Evolutionary conservation across 352 stramenopile species (phyloP).

Genomic region (Pythium dissimile): DNA sequence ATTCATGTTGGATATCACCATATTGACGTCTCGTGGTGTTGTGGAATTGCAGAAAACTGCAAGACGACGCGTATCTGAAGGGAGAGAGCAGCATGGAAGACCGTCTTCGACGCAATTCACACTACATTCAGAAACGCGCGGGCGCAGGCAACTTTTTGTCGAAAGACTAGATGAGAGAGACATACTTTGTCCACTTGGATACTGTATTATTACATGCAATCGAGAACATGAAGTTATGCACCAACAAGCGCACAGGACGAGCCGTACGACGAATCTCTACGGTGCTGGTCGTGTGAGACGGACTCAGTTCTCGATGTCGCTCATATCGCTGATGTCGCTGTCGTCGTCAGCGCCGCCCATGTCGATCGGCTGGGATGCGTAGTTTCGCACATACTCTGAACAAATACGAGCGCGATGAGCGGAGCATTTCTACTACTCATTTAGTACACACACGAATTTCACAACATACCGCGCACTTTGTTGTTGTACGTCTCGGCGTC

Average conservation of each 20-base stretch:
- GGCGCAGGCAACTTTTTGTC: slow-evolving; percentile 77
- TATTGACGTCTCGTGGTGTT: background rate
- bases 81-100: slow-evolving; percentile 65
- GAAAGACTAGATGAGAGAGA: slow-evolving; percentile 58
- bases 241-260: background rate
- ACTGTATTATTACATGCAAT: background rate
- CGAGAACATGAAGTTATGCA: background rate
- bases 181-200: background rate
- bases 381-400: slow-evolving; percentile 77
- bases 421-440: too few relatives aligned
- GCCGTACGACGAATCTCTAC: slow-evolving; percentile 10
- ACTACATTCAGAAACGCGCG: slow-evolving; percentile 85
- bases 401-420: background rate
- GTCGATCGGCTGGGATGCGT: slow-evolving; percentile 70
- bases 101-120: slow-evolving; percentile 69
- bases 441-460: background rate
- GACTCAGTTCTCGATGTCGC: slow-evolving; percentile 50
- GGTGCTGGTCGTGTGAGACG: background rate
- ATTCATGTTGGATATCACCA: background rate
- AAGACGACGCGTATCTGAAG: slow-evolving; percentile 68
- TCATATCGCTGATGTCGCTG: slow-evolving; percentile 85
- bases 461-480: slow-evolving; percentile 79
- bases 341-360: slow-evolving; percentile 70
- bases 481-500: slow-evolving; percentile 83
- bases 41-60: slow-evolving; percentile 67